These are phyloP conservation scores for Rhodofomes roseus DNA, from an alignment of 1,284 basidiomycete genomes.

Conservation along the genomic window DNA sequence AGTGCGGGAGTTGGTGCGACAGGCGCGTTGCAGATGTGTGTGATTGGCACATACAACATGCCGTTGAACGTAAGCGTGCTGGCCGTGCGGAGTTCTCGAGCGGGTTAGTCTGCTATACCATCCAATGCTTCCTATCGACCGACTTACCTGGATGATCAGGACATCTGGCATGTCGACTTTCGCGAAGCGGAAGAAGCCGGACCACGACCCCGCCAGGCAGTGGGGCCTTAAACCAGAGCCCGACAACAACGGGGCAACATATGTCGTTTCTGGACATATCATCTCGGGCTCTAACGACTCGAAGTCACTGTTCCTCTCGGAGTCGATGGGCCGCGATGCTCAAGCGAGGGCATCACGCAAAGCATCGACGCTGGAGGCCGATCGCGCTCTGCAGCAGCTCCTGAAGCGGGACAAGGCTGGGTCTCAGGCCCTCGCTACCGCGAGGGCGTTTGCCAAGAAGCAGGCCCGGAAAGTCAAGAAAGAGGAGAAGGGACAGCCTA, in stretches of 20 bases:
- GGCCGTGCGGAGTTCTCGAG: conserved; percentile 80
- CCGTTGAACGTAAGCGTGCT: conserved; percentile 71
- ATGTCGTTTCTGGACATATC: conserved; percentile 75
- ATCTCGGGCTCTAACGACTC: conserved; percentile 47
- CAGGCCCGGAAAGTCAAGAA: conserved; percentile 19
- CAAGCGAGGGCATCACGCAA: conserved; percentile 69
- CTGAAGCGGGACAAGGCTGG: conserved; percentile 61
- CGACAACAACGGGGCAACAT: conserved; percentile 52
- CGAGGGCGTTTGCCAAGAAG: conserved; percentile 40
- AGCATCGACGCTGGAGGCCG: conserved; percentile 53
- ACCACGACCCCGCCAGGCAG: conserved; percentile 63
- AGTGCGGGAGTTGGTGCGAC: conserved; percentile 87
- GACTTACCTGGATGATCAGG: conserved; percentile 31
- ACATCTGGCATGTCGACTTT: conserved; percentile 64
- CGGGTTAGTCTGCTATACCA: conserved; percentile 63
- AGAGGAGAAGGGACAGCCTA: conserved; percentile 22
- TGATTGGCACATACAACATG: conserved; percentile 84
- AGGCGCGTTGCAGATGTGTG: conserved; percentile 79
- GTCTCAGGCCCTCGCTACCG: conserved; percentile 54
- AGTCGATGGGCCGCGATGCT: conserved; percentile 70
- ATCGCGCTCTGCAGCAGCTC: conserved; percentile 54
- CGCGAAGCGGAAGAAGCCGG: conserved; percentile 47
- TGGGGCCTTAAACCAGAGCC: conserved; percentile 68
- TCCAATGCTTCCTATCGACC: background rate
- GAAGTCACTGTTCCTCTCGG: conserved; percentile 48